Base-by-base conservation (phyloP, 345 rosid species). In the Anastatica hierochuntica region DNA sequence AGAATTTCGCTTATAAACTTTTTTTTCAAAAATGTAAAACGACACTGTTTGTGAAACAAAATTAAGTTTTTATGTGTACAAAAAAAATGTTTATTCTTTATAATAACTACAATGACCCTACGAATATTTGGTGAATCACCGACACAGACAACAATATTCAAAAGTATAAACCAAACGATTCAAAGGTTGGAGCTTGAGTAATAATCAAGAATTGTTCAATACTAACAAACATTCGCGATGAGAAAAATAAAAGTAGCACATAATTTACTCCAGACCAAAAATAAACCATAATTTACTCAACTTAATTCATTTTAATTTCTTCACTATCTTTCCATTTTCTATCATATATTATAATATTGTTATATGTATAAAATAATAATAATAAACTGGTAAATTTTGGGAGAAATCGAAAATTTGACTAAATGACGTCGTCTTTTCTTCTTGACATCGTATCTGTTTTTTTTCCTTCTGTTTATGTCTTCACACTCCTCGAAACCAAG, bases 71-170 rank as follows among this genome's bases (percentile, higher is more conserved):
- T n/a, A n/a, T n/a, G n/a, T n/a, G n/a, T n/a, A n/a, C n/a, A n/a
- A n/a, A n/a, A n/a, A n/a, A n/a, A n/a, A n/a, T n/a, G n/a, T n/a
- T n/a, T n/a, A n/a, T n/a, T n/a, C n/a, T n/a, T n/a, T n/a, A n/a
- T n/a, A n/a, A n/a, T n/a, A n/a, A n/a, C 15, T 5, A 49, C 55
- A 17, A 34, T 34, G 53, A 29, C 53, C 45, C 31, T 57, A 57
- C 10, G 63, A 49, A 64, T 41, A 66, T 58, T 50, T 50, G 64
- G 58, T 50, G 53, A 50, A 43, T 50, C 70, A 43, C 70, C 70
- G 46, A 57, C 64, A n/a, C n/a, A n/a, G 43, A 49, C 2, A 39
- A 56, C 46, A 18, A 55, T 46, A 55, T 47, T 47, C 49, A 12
- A 55, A 40, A 23, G 29, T 10, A n/a, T n/a, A n/a, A n/a, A n/a